Conservation (phyloP, 2,329 filamentous ascomycete species). For the Endoconidiophora polonica region DNA sequence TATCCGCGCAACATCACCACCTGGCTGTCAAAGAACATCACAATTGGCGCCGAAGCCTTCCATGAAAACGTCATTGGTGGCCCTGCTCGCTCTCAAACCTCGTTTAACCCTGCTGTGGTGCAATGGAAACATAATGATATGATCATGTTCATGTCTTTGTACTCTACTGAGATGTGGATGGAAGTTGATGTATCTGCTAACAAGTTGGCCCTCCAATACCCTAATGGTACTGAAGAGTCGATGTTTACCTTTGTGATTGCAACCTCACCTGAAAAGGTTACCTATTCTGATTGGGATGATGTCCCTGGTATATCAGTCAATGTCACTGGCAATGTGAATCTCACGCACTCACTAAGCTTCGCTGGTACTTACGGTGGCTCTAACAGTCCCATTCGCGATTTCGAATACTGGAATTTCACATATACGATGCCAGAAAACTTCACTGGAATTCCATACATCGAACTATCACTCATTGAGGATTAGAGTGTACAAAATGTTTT, state of each 20-base stretch:
- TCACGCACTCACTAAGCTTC: slow-evolving; percentile 25
- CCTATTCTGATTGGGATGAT: slow-evolving; percentile 29
- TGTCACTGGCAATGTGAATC: slow-evolving; percentile 28
- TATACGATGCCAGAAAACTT: slow-evolving; percentile 23
- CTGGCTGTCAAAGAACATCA: slow-evolving; percentile 39
- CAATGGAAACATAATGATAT: slow-evolving; percentile 36
- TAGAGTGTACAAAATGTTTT: background rate
- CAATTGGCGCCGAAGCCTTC: slow-evolving; percentile 43
- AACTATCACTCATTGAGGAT: slow-evolving; percentile 6
- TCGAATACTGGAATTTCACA: slow-evolving; percentile 31
- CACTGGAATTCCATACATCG: slow-evolving; percentile 12
- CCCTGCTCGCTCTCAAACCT: slow-evolving; percentile 29
- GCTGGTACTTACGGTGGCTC: slow-evolving; percentile 24
- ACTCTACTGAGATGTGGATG: slow-evolving; percentile 25
- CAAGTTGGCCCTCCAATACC: slow-evolving; percentile 35
- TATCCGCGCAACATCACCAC: slow-evolving; percentile 40
- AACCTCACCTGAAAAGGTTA: slow-evolving; percentile 27
- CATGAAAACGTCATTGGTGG: slow-evolving; percentile 39
- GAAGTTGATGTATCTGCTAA: slow-evolving; percentile 25
- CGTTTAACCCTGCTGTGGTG: slow-evolving; percentile 42
- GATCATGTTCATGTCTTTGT: slow-evolving; percentile 20
- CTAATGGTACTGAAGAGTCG: slow-evolving; percentile 30
- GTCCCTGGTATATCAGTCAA: slow-evolving; percentile 30
- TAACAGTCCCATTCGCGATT: slow-evolving; percentile 21
- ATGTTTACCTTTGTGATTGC: slow-evolving; percentile 35